These are phyloP conservation scores for Calophaca sinica DNA, from an alignment of 306 rosid species.

Conservation along the genomic window DNA sequence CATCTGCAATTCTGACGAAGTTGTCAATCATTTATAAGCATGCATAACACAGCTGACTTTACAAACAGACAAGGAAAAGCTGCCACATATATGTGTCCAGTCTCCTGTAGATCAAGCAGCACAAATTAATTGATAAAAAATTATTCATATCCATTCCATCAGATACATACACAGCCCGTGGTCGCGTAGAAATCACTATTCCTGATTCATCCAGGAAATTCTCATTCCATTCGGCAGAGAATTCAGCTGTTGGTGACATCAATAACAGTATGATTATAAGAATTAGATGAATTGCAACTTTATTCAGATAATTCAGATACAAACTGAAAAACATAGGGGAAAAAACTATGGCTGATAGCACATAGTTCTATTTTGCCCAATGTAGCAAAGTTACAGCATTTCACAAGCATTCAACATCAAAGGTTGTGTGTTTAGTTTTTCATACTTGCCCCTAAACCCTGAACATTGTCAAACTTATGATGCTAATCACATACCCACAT, in stretches of 20 bases:
- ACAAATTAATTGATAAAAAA: slow-evolving; percentile 6
- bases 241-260: slow-evolving; percentile 8
- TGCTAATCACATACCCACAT: slow-evolving; percentile 3
- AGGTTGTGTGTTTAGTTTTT: slow-evolving; percentile 1
- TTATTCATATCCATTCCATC: slow-evolving; percentile 14
- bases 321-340: neutral
- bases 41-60: neutral
- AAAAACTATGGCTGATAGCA: slow-evolving; percentile 15
- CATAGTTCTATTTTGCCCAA: slow-evolving; percentile 18
- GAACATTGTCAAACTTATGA: slow-evolving; percentile 2
- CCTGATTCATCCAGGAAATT: slow-evolving; percentile 29
- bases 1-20: slow-evolving; percentile 23
- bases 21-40: slow-evolving; percentile 12
- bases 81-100: neutral
- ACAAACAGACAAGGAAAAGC: slow-evolving; percentile 31
- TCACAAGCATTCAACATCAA: slow-evolving; percentile 27
- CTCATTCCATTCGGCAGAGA: neutral
- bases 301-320: slow-evolving; percentile 27
- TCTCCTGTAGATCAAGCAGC: neutral
- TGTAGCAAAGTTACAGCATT: neutral
- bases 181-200: slow-evolving; percentile 13
- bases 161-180: neutral
- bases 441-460: neutral
- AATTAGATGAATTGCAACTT: neutral
- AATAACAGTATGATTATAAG: slow-evolving; percentile 7